These are phyloP conservation scores for Lactarius akahatsu DNA, from an alignment of 768 basidiomycete species.

Conservation along the genomic window DNA sequence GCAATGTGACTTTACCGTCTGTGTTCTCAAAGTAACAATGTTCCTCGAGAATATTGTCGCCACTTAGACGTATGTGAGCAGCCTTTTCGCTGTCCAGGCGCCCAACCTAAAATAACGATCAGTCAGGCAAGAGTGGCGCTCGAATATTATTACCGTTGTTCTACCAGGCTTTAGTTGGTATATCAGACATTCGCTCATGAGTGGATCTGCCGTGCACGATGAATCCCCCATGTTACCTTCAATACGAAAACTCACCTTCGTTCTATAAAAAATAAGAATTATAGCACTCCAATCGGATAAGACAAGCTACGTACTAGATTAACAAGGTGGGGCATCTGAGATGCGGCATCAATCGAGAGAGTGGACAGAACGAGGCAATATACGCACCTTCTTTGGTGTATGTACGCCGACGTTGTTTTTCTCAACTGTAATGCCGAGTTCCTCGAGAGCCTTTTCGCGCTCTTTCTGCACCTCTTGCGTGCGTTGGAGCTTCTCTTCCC, in stretches of 20 bases:
- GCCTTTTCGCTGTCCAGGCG: slow-evolving; percentile 77
- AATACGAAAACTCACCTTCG: slow-evolving; percentile 25
- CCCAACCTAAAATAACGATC: slow-evolving; percentile 60
- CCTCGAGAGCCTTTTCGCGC: slow-evolving; percentile 95
- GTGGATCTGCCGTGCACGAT: slow-evolving; percentile 58
- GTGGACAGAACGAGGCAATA: background rate
- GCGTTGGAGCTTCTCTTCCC: slow-evolving; percentile 90
- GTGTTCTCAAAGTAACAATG: slow-evolving; percentile 91
- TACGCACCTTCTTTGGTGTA: slow-evolving; percentile 84
- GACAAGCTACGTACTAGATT: slow-evolving; percentile 66
- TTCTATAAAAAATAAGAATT: slow-evolving; percentile 19
- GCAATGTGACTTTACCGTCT: slow-evolving; percentile 80
- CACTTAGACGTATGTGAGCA: slow-evolving; percentile 89
- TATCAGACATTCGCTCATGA: slow-evolving; percentile 94
- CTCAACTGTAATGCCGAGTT: slow-evolving; percentile 96
- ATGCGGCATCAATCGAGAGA: background rate
- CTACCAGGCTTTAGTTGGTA: slow-evolving; percentile 88
- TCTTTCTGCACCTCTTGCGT: slow-evolving; percentile 96
- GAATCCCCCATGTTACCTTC: slow-evolving; percentile 1
- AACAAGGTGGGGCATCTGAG: slow-evolving; percentile 88
- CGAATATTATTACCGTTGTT: slow-evolving; percentile 55
- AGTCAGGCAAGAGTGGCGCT: slow-evolving; percentile 26
- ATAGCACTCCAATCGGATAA: background rate
- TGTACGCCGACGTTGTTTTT: slow-evolving; percentile 96
- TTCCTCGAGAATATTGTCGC: slow-evolving; percentile 86